Base-by-base conservation (phyloP, 495 filamentous ascomycete species). In the Lophium mytilinum region DNA sequence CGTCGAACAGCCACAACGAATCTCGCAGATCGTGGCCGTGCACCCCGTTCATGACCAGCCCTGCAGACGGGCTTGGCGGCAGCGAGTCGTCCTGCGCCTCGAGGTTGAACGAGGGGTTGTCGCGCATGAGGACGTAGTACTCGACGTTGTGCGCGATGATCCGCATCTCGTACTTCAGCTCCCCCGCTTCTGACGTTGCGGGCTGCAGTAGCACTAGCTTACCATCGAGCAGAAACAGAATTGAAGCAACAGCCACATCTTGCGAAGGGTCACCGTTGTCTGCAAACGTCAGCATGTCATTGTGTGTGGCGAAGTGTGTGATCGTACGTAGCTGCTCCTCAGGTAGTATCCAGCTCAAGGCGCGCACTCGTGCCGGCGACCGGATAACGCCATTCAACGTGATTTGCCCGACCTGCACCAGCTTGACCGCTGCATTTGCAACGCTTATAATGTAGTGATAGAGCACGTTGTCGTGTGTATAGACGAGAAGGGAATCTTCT, bases 91-190 rank as follows among this genome's bases (percentile, higher is more conserved):
- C 49, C 34, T 60, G 63, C 55, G 74, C 69, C 1, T 69, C 53
- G 7, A 66, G 56, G 1, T 52, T 58, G 46, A 62, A 66, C n/a
- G 63, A 42, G n/a, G 63, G 78, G 57, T 91, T 87, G 62, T 99
- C 94, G 51, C 90, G 84, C 84, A 94, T 92, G 63, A 94, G 79
- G 46, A 83, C 80, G 67, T 94, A 97, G 65, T 92, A 96, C 64
- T 99, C 94, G 17, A 97, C 90, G 64, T 92, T 92, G 58, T 95
- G 88, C 7, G 91, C 89, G 64, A 99, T 83, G 35, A 97, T 84
- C 11, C 90, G 86, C 94, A 99, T 97, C 64, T 99, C 93, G 66
- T 97, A 99, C 74, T 95, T 96, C 40, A 95, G 74, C 57, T 85
- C 86, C 1, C 87, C 87, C 17, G 81, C 80, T 37, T 87, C 84